phyloP scores from a whole-genome alignment of 1,284 basidiomycete species.

The Hypsizygus ulmarius region DNA sequence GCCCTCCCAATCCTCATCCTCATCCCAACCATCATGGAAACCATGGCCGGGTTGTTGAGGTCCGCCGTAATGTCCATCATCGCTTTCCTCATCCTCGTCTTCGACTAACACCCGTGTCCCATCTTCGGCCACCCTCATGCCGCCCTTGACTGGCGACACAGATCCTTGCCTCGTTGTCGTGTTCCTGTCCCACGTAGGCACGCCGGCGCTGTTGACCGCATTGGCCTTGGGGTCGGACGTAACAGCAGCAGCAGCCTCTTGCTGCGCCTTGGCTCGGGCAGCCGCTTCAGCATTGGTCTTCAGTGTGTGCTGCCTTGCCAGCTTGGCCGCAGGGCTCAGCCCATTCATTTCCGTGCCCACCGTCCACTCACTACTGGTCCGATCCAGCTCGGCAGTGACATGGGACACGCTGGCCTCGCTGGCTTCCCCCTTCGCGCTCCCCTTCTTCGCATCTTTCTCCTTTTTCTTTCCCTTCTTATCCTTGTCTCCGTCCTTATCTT shows the following conservation, averaged over 20 bases:
- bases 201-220: constrained; percentile 34
- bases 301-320: constrained; percentile 87
- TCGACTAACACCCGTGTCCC: constrained; percentile 67
- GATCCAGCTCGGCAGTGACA: constrained; percentile 84
- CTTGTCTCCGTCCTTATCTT: constrained; percentile 58
- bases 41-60: constrained; percentile 30
- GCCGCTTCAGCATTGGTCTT: constrained; percentile 83
- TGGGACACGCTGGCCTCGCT: constrained; percentile 79
- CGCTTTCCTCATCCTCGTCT: constrained; percentile 66
- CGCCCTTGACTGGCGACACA: constrained; percentile 41
- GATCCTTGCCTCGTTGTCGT: constrained; percentile 57
- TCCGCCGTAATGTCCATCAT: constrained; percentile 43
- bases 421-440: constrained; percentile 63
- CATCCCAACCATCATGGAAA: constrained; percentile 52
- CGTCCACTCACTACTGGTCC: constrained; percentile 51
- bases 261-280: constrained; percentile 61
- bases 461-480: constrained; percentile 37
- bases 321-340: constrained; percentile 88
- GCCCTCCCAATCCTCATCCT: constrained; percentile 56
- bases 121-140: constrained; percentile 57
- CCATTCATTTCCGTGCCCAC: constrained; percentile 63
- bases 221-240: constrained; percentile 27
- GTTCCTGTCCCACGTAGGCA: constrained; percentile 81
- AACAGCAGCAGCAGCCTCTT: constrained; percentile 41
- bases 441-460: constrained; percentile 63